Conservation (phyloP, 805 yeast genomes). For the Brettanomyces custersianus region DNA sequence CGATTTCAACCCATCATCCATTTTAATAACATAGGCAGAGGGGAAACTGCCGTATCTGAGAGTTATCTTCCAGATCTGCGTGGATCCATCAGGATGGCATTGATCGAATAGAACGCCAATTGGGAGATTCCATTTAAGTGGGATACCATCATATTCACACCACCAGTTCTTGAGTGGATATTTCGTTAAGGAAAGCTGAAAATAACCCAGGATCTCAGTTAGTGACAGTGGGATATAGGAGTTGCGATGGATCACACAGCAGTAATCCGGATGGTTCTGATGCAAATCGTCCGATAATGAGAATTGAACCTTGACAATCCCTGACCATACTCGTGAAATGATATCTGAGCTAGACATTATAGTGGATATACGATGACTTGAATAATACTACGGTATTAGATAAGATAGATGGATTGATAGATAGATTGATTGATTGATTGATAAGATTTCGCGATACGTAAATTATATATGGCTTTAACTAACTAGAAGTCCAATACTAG, state of each 20-base stretch:
- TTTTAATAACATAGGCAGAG: conserved; percentile 32
- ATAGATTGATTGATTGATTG: too few relatives aligned
- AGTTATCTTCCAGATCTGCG: conserved; percentile 34
- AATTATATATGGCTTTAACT: too few relatives aligned
- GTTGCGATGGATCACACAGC: conserved; percentile 29
- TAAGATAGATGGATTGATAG: too few relatives aligned
- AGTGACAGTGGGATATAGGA: conserved; percentile 42
- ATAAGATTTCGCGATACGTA: too few relatives aligned
- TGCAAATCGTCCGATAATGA: too few relatives aligned
- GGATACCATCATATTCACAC: conserved; percentile 58
- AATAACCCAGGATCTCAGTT: conserved; percentile 28
- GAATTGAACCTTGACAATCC: conserved; percentile 15
- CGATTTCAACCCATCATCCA: conserved; percentile 13
- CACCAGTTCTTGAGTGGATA: conserved; percentile 33
- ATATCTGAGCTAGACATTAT: conserved; percentile 2
- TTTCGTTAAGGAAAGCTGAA: conserved; percentile 23
- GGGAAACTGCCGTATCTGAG: conserved; percentile 38
- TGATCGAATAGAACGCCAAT: conserved; percentile 57
- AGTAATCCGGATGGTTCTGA: too few relatives aligned
- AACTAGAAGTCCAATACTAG: conserved; percentile 47
- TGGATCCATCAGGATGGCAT: conserved; percentile 6
- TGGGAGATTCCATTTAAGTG: conserved; percentile 73
- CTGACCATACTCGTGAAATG: conserved; percentile 5
- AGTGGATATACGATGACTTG: too few relatives aligned
- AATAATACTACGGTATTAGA: too few relatives aligned